Conservation (phyloP, 2,329 filamentous ascomycete genomes). For the Cryphonectria japonica region DNA sequence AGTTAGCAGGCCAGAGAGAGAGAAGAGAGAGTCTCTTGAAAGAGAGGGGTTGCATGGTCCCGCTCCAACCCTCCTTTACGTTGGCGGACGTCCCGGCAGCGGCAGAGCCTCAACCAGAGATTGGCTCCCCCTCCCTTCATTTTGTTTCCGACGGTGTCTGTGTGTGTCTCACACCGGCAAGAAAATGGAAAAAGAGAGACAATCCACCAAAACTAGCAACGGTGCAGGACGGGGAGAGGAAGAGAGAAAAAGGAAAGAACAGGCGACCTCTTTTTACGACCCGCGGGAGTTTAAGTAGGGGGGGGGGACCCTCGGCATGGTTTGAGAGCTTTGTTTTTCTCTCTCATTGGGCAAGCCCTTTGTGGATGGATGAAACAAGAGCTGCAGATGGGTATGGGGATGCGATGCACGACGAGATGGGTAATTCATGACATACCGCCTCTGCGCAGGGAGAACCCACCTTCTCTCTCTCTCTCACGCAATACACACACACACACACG, state of each 20-base stretch:
- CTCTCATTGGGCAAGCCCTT: neutral
- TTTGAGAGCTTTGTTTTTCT: neutral
- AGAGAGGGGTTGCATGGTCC: neutral
- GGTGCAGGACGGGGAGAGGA: neutral
- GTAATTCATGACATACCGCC: neutral
- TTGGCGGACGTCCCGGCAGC: neutral
- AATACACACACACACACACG: neutral
- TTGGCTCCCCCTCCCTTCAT: neutral
- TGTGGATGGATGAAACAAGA: neutral
- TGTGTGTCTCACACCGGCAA: neutral
- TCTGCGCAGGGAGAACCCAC: neutral
- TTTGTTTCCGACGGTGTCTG: neutral
- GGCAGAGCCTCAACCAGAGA: conserved; percentile 4
- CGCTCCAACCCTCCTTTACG: neutral
- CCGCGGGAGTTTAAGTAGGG: neutral
- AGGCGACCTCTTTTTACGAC: neutral
- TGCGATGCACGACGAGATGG: neutral
- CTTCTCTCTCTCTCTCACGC: neutral
- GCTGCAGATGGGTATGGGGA: neutral
- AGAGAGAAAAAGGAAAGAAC: neutral
- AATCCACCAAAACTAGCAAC: neutral
- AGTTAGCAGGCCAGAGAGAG: neutral
- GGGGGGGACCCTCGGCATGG: neutral
- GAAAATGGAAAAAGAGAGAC: too few relatives aligned
- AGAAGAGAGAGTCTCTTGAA: neutral